These are phyloP conservation scores for Eustoma russellianum DNA, from an alignment of 257 asterid species.

Conservation along the genomic window DNA sequence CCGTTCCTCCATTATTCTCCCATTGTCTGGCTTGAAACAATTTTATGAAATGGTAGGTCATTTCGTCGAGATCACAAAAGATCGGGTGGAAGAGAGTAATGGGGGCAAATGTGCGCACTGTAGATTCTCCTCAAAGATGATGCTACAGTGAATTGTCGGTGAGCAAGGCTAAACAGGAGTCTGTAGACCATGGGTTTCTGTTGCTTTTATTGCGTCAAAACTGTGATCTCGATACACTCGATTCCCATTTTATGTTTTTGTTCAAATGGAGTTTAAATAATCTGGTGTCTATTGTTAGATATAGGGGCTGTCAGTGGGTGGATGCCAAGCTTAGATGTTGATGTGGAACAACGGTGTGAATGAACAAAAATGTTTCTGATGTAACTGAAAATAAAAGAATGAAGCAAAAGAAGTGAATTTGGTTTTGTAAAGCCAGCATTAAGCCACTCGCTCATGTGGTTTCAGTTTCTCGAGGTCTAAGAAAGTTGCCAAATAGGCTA, in stretches of 20 bases:
- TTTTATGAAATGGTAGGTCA: conserved; percentile 94
- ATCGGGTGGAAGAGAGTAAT: conserved; percentile 73
- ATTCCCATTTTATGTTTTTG: not conserved
- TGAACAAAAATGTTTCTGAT: not conserved
- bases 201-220: not conserved
- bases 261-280: conserved; percentile 4
- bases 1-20: conserved; percentile 93
- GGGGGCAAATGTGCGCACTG: conserved; percentile 78
- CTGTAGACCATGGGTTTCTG: not conserved
- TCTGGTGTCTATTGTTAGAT: not conserved
- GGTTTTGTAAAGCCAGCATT: too few relatives aligned
- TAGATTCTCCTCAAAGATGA: conserved; percentile 85
- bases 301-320: not conserved
- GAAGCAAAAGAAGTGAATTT: too few relatives aligned
- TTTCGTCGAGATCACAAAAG: conserved; percentile 86
- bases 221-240: conserved; percentile 3
- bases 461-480: too few relatives aligned
- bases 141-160: not conserved
- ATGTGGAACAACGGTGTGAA: conserved; percentile 5
- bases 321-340: not conserved
- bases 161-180: not conserved
- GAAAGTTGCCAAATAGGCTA: too few relatives aligned
- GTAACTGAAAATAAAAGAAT: too few relatives aligned
- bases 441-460: too few relatives aligned
- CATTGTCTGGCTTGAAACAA: conserved; percentile 84